Base-by-base conservation (phyloP, 345 rosid species). In the Euphorbia lathyris region DNA sequence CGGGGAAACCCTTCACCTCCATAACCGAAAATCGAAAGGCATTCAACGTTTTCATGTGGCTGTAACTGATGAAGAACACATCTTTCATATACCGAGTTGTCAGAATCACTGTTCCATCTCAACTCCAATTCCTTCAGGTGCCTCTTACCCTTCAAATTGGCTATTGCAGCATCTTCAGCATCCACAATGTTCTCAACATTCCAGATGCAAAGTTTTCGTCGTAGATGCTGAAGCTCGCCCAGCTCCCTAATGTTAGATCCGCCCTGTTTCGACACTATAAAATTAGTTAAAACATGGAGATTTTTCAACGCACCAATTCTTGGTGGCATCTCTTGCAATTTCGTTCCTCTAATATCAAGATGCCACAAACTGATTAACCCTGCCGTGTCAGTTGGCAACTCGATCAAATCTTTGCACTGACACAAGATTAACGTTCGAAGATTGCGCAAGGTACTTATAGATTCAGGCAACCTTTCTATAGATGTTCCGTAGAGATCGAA, bases 41-140 rank as follows among this genome's bases (percentile, higher is more conserved):
- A 65, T 65, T 65, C 58, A 0, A 65, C 9, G 26, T 48, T 65
- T 65, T 25, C 26, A 65, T 65, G 42, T 11, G 69, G 69, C 20
- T 65, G 58, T 65, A 65, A 50, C 50, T 65, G 69, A 55, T 65
- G 57, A 16, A 65, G 69, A 8, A 65, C 69, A 17, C 23, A 30
- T 65, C 17, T 65, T 27, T 65, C 25, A 65, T 17, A 38, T 30
- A 17, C 25, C 29, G 57, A 48, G 50, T 47, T 50, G 27, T 29
- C 43, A 7, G 56, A 7, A 19, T 48, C 69, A 47, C 26, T 29
- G 42, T 47, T 48, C 58, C 69, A 65, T 17, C 17, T 65, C 42
- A 65, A 50, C 43, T 65, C 69, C 58, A 65, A 48, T 38, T 43
- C 67, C 52, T 63, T 63, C 14, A 63, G 52, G 34, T 63, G 53